phyloP scores from a whole-genome alignment of 768 basidiomycete genomes.

The Tylopilus balloui region DNA sequence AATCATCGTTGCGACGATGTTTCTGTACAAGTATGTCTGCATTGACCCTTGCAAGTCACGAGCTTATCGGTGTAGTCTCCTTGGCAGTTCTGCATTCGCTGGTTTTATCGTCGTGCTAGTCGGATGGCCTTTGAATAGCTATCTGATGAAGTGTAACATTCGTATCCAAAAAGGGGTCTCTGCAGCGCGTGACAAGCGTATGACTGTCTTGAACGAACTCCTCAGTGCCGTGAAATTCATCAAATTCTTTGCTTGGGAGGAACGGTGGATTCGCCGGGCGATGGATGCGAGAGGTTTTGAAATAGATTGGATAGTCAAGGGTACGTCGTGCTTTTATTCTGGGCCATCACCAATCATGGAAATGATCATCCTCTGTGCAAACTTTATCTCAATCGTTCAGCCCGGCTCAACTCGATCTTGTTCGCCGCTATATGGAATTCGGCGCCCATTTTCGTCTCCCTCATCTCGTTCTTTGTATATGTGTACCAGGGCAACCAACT shows the following conservation, averaged over 20 bases:
- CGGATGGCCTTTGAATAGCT: slow-evolving; percentile 39
- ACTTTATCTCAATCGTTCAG: slow-evolving; percentile 29
- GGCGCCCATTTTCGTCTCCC: slow-evolving; percentile 76
- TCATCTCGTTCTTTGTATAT: slow-evolving; percentile 73
- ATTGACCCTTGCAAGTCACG: neutral
- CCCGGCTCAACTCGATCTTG: slow-evolving; percentile 66
- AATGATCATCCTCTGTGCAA: neutral
- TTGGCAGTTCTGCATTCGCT: slow-evolving; percentile 44
- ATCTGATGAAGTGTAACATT: slow-evolving; percentile 36
- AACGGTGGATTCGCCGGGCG: slow-evolving; percentile 40
- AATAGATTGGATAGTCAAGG: slow-evolving; percentile 72
- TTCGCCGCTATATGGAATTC: slow-evolving; percentile 70
- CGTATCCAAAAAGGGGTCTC: slow-evolving; percentile 33
- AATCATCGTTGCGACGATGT: slow-evolving; percentile 62
- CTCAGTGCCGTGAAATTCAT: slow-evolving; percentile 39
- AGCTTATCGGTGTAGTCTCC: slow-evolving; percentile 47
- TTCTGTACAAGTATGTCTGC: slow-evolving; percentile 64
- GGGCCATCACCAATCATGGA: neutral
- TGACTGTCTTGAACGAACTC: slow-evolving; percentile 43
- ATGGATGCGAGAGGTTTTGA: slow-evolving; percentile 57
- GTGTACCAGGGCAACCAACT: slow-evolving; percentile 70
- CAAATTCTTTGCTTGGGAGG: slow-evolving; percentile 42
- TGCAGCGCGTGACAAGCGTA: slow-evolving; percentile 39
- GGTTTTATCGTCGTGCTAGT: slow-evolving; percentile 40
- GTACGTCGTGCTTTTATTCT: slow-evolving; percentile 31